These are phyloP conservation scores for Microdochium trichocladiopsis DNA, from an alignment of 2,329 filamentous ascomycete species.

Conservation along the genomic window DNA sequence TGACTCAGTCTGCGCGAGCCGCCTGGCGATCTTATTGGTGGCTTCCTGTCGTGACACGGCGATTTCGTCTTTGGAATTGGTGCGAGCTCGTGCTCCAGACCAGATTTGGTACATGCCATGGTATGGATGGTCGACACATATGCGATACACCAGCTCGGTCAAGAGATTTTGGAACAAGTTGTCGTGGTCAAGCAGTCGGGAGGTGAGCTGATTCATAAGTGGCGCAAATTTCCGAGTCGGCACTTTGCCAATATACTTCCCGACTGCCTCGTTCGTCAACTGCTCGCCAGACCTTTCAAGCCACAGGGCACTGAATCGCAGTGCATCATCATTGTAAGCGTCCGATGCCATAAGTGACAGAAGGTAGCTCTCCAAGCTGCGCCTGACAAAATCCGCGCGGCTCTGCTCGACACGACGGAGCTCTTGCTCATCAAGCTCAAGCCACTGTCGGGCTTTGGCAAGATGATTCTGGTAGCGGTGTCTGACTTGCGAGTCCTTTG, in stretches of 20 bases:
- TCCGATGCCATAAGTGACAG: slow-evolving; percentile 79
- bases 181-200: slow-evolving; percentile 69
- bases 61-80: slow-evolving; percentile 64
- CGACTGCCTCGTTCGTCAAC: slow-evolving; percentile 71
- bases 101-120: slow-evolving; percentile 98
- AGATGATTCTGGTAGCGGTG: slow-evolving; percentile 53
- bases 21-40: slow-evolving; percentile 59
- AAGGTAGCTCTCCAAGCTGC: slow-evolving; percentile 90
- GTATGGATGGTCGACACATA: slow-evolving; percentile 89
- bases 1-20: slow-evolving; percentile 45
- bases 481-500: slow-evolving; percentile 44
- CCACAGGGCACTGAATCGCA: slow-evolving; percentile 93
- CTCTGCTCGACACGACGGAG: slow-evolving; percentile 70
- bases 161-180: slow-evolving; percentile 72
- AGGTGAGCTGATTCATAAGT: slow-evolving; percentile 93
- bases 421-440: slow-evolving; percentile 84
- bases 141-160: slow-evolving; percentile 66
- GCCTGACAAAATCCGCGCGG: slow-evolving; percentile 74
- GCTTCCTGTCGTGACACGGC: slow-evolving; percentile 68
- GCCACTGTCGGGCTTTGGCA: slow-evolving; percentile 75
- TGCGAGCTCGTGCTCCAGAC: slow-evolving; percentile 65
- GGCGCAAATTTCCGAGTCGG: slow-evolving; percentile 87
- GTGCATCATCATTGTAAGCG: slow-evolving; percentile 78
- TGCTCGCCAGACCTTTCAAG: slow-evolving; percentile 75
- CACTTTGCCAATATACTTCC: slow-evolving; percentile 62